phyloP scores from a whole-genome alignment of 768 basidiomycete species.

The Collybia mongolica region DNA sequence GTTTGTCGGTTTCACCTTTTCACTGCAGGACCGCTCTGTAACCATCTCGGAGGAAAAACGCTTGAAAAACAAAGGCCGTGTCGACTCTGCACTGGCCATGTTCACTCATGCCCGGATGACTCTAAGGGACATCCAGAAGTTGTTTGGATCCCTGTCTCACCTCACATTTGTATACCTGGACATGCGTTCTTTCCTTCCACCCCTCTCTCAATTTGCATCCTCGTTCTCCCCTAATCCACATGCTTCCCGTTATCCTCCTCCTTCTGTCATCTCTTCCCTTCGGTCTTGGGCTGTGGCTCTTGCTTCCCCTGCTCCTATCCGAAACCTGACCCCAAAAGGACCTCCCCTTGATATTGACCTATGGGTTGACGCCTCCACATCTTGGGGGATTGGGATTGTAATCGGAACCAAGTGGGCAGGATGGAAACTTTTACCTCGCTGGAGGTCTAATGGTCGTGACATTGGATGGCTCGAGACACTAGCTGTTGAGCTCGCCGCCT shows the following conservation, averaged over 20 bases:
- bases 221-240: conserved; percentile 16
- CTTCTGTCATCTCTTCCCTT: conserved; percentile 22
- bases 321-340: conserved; percentile 11
- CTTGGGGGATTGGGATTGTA: conserved; percentile 1
- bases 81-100: conserved; percentile 10
- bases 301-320: background rate
- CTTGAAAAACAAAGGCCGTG: conserved; percentile 16
- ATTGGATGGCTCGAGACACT: conserved; percentile 25
- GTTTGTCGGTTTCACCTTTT: conserved; percentile 30
- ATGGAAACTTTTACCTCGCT: conserved; percentile 10
- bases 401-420: conserved; percentile 17
- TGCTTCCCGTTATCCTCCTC: conserved; percentile 13
- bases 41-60: conserved; percentile 24
- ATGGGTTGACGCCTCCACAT: conserved; percentile 15
- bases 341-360: conserved; percentile 14
- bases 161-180: conserved; percentile 25
- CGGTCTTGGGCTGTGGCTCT: conserved; percentile 29
- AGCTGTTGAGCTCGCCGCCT: conserved; percentile 20
- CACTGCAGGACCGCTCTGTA: conserved; percentile 18
- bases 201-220: conserved; percentile 22
- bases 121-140: conserved; percentile 11
- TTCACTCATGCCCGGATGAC: background rate
- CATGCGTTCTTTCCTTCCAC: conserved; percentile 23
- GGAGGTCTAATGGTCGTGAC: conserved; percentile 14
- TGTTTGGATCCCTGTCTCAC: conserved; percentile 31